phyloP scores from a whole-genome alignment of 75 land plant genomes.

The Ceratopteris richardii region DNA sequence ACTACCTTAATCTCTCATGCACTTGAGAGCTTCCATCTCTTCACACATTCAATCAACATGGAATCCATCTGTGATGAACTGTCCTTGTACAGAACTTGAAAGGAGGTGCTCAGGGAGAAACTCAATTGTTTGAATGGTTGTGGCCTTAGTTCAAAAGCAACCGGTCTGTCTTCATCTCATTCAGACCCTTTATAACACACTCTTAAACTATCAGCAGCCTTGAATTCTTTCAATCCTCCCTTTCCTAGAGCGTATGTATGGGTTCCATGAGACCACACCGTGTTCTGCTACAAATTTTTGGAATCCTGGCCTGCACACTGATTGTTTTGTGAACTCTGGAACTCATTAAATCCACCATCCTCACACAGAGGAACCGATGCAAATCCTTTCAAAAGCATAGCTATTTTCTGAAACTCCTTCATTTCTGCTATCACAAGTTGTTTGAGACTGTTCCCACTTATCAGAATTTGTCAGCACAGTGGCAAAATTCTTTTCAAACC shows the following conservation, averaged over 20 bases:
- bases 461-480: not conserved
- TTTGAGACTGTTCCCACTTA: not conserved
- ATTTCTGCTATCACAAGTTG: too few species aligned
- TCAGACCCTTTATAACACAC: conserved; percentile 44
- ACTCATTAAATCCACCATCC: too few species aligned
- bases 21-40: too few species aligned
- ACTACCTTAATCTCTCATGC: too few species aligned
- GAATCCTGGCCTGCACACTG: conserved; percentile 1
- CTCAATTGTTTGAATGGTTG: conserved; percentile 60
- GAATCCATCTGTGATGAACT: too few species aligned
- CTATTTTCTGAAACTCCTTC: too few species aligned
- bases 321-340: too few species aligned
- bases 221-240: not conserved
- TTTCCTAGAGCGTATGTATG: not conserved
- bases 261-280: not conserved
- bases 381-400: too few species aligned
- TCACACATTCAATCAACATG: too few species aligned
- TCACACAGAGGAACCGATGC: too few species aligned
- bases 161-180: conserved; percentile 48
- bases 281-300: not conserved
- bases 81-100: too few species aligned
- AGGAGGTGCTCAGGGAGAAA: too few species aligned
- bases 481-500: not conserved
- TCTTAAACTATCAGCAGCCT: conserved; percentile 11
- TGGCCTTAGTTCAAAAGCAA: conserved; percentile 64